Conservation (phyloP, 108 stramenopile genomes). For the Nitzschia putrida region DNA sequence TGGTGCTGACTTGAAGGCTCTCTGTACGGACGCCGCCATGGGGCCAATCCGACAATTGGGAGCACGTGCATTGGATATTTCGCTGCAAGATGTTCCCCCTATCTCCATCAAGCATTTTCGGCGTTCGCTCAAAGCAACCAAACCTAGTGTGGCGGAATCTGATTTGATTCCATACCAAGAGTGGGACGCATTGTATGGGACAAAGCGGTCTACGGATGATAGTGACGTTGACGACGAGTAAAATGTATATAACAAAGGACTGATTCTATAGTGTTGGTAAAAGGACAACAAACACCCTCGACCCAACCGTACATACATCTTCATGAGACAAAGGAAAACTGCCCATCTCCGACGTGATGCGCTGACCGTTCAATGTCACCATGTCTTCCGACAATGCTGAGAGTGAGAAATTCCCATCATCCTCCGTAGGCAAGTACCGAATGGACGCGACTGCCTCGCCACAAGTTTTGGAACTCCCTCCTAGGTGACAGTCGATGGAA, state of each 20-base stretch:
- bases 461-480: conserved; percentile 67
- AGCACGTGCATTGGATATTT: conserved; percentile 57
- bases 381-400: conserved; percentile 66
- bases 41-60: conserved; percentile 90
- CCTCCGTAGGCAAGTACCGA: conserved; percentile 48
- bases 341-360: conserved; percentile 70
- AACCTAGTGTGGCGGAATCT: conserved; percentile 83
- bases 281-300: conserved; percentile 80
- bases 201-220: conserved; percentile 45
- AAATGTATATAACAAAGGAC: background rate
- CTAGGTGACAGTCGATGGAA: conserved; percentile 74
- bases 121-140: conserved; percentile 67
- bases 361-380: conserved; percentile 77
- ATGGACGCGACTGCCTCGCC: conserved; percentile 69
- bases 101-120: conserved; percentile 90
- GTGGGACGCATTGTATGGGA: conserved; percentile 79
- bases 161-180: conserved; percentile 81
- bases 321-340: conserved; percentile 66
- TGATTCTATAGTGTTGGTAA: conserved; percentile 20
- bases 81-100: conserved; percentile 81
- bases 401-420: conserved; percentile 63
- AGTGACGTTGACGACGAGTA: conserved; percentile 56
- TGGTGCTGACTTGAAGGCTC: conserved; percentile 91
- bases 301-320: conserved; percentile 79
- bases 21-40: conserved; percentile 94